Conservation (phyloP, 2,329 filamentous ascomycete species). For the Colletotrichum musae region DNA sequence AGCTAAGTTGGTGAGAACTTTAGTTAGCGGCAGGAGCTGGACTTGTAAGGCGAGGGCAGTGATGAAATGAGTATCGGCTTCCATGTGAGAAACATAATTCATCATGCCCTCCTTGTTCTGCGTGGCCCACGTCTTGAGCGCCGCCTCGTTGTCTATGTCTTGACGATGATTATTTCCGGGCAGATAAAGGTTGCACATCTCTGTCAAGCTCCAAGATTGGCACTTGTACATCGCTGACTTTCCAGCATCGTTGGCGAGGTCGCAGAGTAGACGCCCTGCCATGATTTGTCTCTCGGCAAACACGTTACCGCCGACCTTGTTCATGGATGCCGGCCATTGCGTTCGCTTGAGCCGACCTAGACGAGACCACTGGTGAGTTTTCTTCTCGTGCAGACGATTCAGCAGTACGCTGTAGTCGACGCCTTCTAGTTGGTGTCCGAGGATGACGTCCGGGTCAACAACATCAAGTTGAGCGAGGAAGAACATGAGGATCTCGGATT, state of each 20-base stretch:
- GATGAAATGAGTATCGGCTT: slow-evolving; percentile 96
- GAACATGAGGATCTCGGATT: slow-evolving; percentile 87
- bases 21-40: slow-evolving; percentile 93
- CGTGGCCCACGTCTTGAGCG: slow-evolving; percentile 87
- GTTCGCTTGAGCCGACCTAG: slow-evolving; percentile 88
- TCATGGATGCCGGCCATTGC: slow-evolving; percentile 90
- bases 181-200: slow-evolving; percentile 96
- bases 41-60: slow-evolving; percentile 90
- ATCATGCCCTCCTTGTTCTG: slow-evolving; percentile 85
- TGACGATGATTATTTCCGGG: slow-evolving; percentile 78
- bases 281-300: slow-evolving; percentile 94
- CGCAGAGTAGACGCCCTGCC: slow-evolving; percentile 90
- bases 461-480: slow-evolving; percentile 91
- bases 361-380: slow-evolving; percentile 93
- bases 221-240: slow-evolving; percentile 98
- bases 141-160: slow-evolving; percentile 90
- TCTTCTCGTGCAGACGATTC: slow-evolving; percentile 88
- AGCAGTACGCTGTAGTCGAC: slow-evolving; percentile 95
- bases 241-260: slow-evolving; percentile 95
- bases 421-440: slow-evolving; percentile 97
- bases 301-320: slow-evolving; percentile 88
- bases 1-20: slow-evolving; percentile 94
- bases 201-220: slow-evolving; percentile 96
- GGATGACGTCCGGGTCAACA: slow-evolving; percentile 91
- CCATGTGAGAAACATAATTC: slow-evolving; percentile 94